phyloP scores from a whole-genome alignment of 768 basidiomycete genomes.

The Dioszegia crocea region DNA sequence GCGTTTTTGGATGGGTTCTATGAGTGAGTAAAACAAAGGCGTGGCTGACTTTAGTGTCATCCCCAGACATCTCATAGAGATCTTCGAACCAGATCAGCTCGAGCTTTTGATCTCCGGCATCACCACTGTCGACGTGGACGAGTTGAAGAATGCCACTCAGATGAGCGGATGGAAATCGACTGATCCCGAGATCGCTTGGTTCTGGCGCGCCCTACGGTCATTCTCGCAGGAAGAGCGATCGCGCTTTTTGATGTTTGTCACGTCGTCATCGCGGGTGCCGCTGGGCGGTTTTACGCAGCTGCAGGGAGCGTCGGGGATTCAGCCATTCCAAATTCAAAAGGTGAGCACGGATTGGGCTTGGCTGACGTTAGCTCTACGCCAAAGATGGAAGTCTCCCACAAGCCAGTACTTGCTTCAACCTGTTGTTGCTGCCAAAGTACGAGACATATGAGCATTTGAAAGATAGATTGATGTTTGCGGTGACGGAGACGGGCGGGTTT shows the following conservation, averaged over 20 bases:
- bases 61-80: conserved; percentile 88
- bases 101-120: conserved; percentile 61
- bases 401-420: conserved; percentile 48
- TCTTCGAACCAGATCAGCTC: conserved; percentile 52
- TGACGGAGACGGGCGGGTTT: conserved; percentile 95
- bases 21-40: conserved; percentile 53
- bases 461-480: conserved; percentile 80
- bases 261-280: conserved; percentile 83
- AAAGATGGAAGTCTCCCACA: conserved; percentile 34
- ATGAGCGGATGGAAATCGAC: conserved; percentile 47
- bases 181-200: conserved; percentile 96
- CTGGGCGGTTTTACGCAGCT: conserved; percentile 90
- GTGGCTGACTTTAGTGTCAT: conserved; percentile 58
- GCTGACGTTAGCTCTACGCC: conserved; percentile 20
- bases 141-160: conserved; percentile 54
- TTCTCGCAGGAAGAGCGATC: conserved; percentile 96
- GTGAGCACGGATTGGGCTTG: conserved; percentile 58
- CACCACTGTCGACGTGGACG: conserved; percentile 97
- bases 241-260: conserved; percentile 95
- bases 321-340: conserved; percentile 91
- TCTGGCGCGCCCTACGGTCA: conserved; percentile 97
- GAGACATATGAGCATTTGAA: conserved; percentile 95
- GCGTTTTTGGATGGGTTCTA: conserved; percentile 86
- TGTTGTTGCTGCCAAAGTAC: conserved; percentile 69
- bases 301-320: conserved; percentile 67